Conservation (phyloP, 768 basidiomycete species). For the Rhodotorula diobovata region DNA sequence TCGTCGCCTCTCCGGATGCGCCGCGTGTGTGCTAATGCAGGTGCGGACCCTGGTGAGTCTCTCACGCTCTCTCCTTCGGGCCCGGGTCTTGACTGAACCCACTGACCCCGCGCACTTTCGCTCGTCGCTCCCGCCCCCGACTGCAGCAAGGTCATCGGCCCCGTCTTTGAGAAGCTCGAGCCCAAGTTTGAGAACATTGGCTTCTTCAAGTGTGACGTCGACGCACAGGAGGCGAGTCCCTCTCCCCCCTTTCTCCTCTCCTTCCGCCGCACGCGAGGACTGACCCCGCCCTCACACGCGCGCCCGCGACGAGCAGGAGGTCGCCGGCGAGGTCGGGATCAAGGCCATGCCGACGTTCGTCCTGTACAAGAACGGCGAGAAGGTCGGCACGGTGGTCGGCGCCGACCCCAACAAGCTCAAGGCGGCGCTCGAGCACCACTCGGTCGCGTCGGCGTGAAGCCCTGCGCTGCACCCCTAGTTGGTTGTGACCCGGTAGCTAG, state of each 20-base stretch:
- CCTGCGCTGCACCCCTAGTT: too few species aligned
- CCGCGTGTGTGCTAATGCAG: neutral
- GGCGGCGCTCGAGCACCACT: constrained; percentile 32
- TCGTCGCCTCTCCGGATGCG: neutral
- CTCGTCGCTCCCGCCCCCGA: neutral
- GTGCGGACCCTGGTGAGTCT: constrained; percentile 39
- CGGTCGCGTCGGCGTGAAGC: constrained; percentile 7
- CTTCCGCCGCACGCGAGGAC: neutral
- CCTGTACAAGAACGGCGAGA: constrained; percentile 49
- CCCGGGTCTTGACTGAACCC: rapidly evolving
- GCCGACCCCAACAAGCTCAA: constrained; percentile 48
- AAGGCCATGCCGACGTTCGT: constrained; percentile 52
- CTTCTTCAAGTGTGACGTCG: constrained; percentile 73
- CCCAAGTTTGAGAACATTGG: constrained; percentile 49
- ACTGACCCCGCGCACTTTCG: neutral
- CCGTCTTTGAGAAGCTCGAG: constrained; percentile 61
- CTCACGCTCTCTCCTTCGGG: rapidly evolving
- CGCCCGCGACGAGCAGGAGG: constrained; percentile 23
- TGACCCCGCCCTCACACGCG: neutral
- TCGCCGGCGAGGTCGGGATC: constrained; percentile 38
- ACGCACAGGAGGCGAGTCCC: constrained; percentile 49
- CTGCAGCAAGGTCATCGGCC: constrained; percentile 51
- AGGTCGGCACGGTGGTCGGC: constrained; percentile 53
- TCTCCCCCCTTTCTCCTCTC: neutral
- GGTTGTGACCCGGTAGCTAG: too few species aligned